A percentile compares a stretch with the other conserved stretches of the same genome.
Conservation (phyloP, 2,329 filamentous ascomycete genomes). For the Aureobasidium sp. region DNA sequence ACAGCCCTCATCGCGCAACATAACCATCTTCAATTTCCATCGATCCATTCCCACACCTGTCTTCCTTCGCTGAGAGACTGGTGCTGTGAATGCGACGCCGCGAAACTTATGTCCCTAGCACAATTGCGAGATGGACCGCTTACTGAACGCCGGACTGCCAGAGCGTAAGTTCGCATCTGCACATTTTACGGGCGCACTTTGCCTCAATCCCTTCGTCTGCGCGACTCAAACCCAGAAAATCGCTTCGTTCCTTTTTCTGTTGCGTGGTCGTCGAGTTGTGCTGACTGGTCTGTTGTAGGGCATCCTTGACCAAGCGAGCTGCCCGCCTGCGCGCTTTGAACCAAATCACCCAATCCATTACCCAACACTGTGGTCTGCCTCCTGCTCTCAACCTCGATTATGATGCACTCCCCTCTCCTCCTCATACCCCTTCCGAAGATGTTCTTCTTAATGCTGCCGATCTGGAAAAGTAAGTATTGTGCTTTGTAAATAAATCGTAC, state of each 20-base stretch:
- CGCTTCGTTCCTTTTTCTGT: conserved; percentile 33
- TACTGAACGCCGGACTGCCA: conserved; percentile 36
- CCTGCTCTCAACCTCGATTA: conserved; percentile 45
- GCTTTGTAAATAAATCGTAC: conserved; percentile 7
- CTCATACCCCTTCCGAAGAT: conserved; percentile 43
- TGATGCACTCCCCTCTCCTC: conserved; percentile 32
- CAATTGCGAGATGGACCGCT: conserved; percentile 36
- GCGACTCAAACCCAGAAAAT: conserved; percentile 35
- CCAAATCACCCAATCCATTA: conserved; percentile 63
- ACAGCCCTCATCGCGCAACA: conserved; percentile 6
- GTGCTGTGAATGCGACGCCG: conserved; percentile 38
- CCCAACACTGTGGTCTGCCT: conserved; percentile 18
- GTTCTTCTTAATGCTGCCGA: conserved; percentile 53
- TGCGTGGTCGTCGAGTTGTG: conserved; percentile 33
- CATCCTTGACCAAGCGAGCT: conserved; percentile 71
- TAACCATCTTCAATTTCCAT: conserved; percentile 9
- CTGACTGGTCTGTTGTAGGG: conserved; percentile 27
- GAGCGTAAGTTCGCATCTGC: conserved; percentile 34
- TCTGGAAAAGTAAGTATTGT: conserved; percentile 46
- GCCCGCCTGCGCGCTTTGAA: conserved; percentile 85
- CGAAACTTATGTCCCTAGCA: conserved; percentile 44
- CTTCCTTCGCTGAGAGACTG: conserved; percentile 35
- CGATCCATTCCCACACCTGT: conserved; percentile 8
- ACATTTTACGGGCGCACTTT: conserved; percentile 28
- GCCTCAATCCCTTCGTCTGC: conserved; percentile 22